Evolutionary conservation across 805 yeast species (phyloP).

Genomic region (Zygosaccharomyces rouxii): DNA sequence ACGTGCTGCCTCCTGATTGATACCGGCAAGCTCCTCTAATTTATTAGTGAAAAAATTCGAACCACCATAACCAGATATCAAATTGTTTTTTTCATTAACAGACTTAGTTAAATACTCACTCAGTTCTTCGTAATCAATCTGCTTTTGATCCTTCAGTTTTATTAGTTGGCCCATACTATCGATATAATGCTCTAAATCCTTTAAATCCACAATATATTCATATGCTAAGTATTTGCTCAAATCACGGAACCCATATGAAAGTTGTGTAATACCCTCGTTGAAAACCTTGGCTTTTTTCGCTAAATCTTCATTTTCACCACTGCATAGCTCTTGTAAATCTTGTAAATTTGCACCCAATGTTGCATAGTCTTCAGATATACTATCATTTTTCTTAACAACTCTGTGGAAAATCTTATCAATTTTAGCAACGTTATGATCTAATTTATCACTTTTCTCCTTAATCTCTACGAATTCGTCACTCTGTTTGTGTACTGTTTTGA

Average conservation of each 20-base stretch:
- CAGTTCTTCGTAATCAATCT: slow-evolving; percentile 83
- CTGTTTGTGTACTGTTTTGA: slow-evolving; percentile 65
- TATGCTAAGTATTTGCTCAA: slow-evolving; percentile 60
- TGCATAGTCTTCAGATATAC: slow-evolving; percentile 66
- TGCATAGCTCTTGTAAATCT: slow-evolving; percentile 59
- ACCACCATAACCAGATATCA: slow-evolving; percentile 49
- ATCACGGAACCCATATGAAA: slow-evolving; percentile 41
- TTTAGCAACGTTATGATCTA: slow-evolving; percentile 75
- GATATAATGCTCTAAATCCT: slow-evolving; percentile 82
- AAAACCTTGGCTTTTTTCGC: slow-evolving; percentile 40
- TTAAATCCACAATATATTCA: slow-evolving; percentile 73
- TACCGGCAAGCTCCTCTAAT: slow-evolving; percentile 59
- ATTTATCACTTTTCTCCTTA: slow-evolving; percentile 72
- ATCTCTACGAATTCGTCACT: slow-evolving; percentile 79
- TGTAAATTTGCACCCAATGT: slow-evolving; percentile 66
- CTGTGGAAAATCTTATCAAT: slow-evolving; percentile 75
- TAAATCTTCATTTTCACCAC: slow-evolving; percentile 31
- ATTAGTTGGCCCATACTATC: slow-evolving; percentile 61
- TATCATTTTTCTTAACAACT: slow-evolving; percentile 66
- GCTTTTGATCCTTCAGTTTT: slow-evolving; percentile 84
- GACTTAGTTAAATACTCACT: slow-evolving; percentile 74
- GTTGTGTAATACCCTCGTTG: slow-evolving; percentile 43
- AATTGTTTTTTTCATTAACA: slow-evolving; percentile 54
- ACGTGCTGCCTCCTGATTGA: slow-evolving; percentile 53
- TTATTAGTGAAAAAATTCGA: slow-evolving; percentile 51